Evolutionary conservation across 805 yeast genomes (phyloP).

Genomic region (Candida fluviatilis): DNA sequence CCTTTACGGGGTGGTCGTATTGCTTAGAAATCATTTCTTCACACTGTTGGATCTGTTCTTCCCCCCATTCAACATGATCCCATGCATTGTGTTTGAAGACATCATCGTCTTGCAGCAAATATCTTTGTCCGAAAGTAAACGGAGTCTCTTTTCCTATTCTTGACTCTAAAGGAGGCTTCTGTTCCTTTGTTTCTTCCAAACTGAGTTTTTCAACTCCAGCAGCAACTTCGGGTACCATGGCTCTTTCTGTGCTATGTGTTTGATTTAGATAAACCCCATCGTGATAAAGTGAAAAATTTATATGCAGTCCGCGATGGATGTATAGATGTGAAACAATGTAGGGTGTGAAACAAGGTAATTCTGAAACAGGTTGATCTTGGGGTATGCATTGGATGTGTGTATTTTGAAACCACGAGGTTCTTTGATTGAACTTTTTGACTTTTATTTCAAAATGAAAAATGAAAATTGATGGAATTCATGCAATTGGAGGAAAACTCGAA

Average conservation of each 20-base stretch:
- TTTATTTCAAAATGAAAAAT: too few relatives aligned
- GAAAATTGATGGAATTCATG: too few relatives aligned
- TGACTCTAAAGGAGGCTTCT: conserved; percentile 48
- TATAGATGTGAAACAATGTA: too few relatives aligned
- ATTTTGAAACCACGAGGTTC: too few relatives aligned
- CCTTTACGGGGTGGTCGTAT: conserved; percentile 78
- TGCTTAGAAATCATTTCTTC: conserved; percentile 71
- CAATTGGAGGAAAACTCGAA: too few relatives aligned
- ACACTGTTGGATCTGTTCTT: conserved; percentile 76
- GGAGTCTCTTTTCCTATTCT: conserved; percentile 84
- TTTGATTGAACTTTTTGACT: too few relatives aligned
- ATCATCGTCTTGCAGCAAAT: conserved; percentile 63
- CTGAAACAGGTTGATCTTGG: too few relatives aligned
- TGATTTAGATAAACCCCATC: not conserved
- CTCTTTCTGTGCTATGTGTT: not conserved
- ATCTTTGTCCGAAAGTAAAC: conserved; percentile 87
- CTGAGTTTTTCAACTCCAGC: not conserved
- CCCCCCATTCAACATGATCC: conserved; percentile 98
- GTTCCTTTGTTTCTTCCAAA: conserved; percentile 12
- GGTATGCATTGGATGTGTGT: too few relatives aligned
- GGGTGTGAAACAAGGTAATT: too few relatives aligned
- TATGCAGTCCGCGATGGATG: not conserved
- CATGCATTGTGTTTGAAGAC: conserved; percentile 94
- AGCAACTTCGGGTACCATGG: not conserved
- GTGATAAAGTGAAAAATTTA: not conserved